These are phyloP conservation scores for Mucor saturninus DNA, from an alignment of 371 early-diverging fungal genomes.

Conservation along the genomic window DNA sequence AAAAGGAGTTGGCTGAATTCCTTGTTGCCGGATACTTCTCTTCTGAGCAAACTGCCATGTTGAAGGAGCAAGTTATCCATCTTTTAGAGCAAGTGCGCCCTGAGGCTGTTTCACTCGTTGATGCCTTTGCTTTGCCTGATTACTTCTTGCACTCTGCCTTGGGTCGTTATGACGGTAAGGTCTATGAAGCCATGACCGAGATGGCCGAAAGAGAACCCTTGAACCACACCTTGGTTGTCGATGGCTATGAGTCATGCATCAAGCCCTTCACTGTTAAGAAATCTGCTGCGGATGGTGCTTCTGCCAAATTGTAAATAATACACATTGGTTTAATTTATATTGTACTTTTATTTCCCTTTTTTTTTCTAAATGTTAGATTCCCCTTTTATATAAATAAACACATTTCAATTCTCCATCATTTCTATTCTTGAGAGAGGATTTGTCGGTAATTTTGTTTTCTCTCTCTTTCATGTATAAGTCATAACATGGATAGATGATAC, in stretches of 20 bases:
- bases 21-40: constrained; percentile 56
- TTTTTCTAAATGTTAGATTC: constrained; percentile 1
- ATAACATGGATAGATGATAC: no score
- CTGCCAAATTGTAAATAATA: constrained; percentile 20
- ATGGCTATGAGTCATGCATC: constrained; percentile 62
- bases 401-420: no score
- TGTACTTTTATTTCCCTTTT: constrained; percentile 2
- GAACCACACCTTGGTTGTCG: constrained; percentile 62
- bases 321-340: background rate
- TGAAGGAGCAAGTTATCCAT: constrained; percentile 53
- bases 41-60: constrained; percentile 55
- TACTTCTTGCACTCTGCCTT: constrained; percentile 76
- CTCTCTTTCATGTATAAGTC: no score
- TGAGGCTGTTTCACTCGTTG: constrained; percentile 76
- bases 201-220: constrained; percentile 77
- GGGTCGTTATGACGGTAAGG: constrained; percentile 75
- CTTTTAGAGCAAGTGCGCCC: constrained; percentile 67
- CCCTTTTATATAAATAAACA: background rate
- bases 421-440: no score
- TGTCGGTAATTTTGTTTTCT: no score
- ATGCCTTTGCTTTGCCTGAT: constrained; percentile 81
- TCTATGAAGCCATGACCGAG: constrained; percentile 73
- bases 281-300: constrained; percentile 10
- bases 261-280: constrained; percentile 52
- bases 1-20: constrained; percentile 70